phyloP scores from a whole-genome alignment of 2,329 filamentous ascomycete species.

The Penicillium frequentans region DNA sequence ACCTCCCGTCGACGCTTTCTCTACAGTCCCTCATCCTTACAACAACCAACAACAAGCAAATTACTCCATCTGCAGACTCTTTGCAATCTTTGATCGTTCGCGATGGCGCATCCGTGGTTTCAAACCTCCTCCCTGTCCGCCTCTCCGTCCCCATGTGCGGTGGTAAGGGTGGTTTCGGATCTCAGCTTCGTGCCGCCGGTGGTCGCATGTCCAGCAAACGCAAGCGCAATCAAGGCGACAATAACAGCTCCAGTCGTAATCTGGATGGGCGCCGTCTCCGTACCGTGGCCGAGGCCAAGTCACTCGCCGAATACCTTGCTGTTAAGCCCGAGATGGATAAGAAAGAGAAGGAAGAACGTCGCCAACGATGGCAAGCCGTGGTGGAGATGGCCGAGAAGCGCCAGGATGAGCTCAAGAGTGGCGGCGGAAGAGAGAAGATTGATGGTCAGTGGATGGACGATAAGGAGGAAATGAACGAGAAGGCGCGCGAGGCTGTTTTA shows the following conservation, averaged over 20 bases:
- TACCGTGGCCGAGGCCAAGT: slow-evolving; percentile 93
- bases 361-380: slow-evolving; percentile 80
- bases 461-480: slow-evolving; percentile 85
- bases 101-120: slow-evolving; percentile 43
- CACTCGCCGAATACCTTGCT: slow-evolving; percentile 88
- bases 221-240: slow-evolving; percentile 77
- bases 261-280: slow-evolving; percentile 85
- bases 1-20: slow-evolving; percentile 59
- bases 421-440: slow-evolving; percentile 64
- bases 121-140: slow-evolving; percentile 78
- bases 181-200: slow-evolving; percentile 91
- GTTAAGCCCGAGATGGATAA: slow-evolving; percentile 97
- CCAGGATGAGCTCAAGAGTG: slow-evolving; percentile 78
- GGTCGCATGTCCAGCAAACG: slow-evolving; percentile 97
- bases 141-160: slow-evolving; percentile 78
- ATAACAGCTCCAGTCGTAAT: slow-evolving; percentile 89
- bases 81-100: slow-evolving; percentile 59
- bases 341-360: slow-evolving; percentile 83
- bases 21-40: slow-evolving; percentile 69
- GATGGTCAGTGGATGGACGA: slow-evolving; percentile 95
- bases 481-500: slow-evolving; percentile 74
- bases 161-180: slow-evolving; percentile 97
- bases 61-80: slow-evolving; percentile 53
- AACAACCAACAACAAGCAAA: slow-evolving; percentile 73
- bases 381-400: slow-evolving; percentile 80